Evolutionary conservation across 148 eudicot species (phyloP).

Genomic region (Silene latifolia): DNA sequence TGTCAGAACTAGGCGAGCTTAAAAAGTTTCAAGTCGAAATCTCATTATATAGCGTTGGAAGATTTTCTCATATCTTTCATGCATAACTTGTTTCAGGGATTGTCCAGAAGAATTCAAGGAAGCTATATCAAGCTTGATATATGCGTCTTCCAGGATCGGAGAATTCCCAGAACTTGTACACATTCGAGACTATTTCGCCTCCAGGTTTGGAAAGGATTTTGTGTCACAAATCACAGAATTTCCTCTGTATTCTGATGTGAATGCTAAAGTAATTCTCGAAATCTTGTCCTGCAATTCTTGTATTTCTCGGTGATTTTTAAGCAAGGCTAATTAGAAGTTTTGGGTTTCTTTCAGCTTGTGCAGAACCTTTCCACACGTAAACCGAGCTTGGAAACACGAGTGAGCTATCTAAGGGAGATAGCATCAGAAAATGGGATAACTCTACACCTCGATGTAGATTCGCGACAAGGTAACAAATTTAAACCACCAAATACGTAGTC

Average conservation of each 20-base stretch:
- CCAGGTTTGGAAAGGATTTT: slow-evolving; percentile 48
- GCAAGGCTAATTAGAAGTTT: not conserved
- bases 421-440: slow-evolving; percentile 37
- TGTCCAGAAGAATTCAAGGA: slow-evolving; percentile 53
- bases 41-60: not conserved
- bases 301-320: not conserved
- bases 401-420: slow-evolving; percentile 35
- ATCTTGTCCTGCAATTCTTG: not conserved
- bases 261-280: slow-evolving; percentile 34
- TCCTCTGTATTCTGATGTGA: slow-evolving; percentile 37
- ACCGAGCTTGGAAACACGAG: slow-evolving; percentile 39
- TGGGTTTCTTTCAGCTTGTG: slow-evolving; percentile 32
- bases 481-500: not conserved
- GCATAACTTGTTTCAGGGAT: slow-evolving; percentile 32
- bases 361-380: slow-evolving; percentile 36
- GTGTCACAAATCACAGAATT: slow-evolving; percentile 34
- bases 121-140: slow-evolving; percentile 52
- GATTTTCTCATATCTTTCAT: not conserved
- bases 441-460: slow-evolving; percentile 22
- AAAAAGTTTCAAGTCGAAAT: not conserved
- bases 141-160: slow-evolving; percentile 53
- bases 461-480: slow-evolving; percentile 11
- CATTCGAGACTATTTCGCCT: slow-evolving; percentile 36
- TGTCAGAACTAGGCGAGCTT: too few relatives aligned
- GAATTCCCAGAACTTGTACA: slow-evolving; percentile 58